Evolutionary conservation across 441 rosid genomes (phyloP), one percentile per base, ranked within the genome.

Genomic region (Brassica balearica): DNA sequence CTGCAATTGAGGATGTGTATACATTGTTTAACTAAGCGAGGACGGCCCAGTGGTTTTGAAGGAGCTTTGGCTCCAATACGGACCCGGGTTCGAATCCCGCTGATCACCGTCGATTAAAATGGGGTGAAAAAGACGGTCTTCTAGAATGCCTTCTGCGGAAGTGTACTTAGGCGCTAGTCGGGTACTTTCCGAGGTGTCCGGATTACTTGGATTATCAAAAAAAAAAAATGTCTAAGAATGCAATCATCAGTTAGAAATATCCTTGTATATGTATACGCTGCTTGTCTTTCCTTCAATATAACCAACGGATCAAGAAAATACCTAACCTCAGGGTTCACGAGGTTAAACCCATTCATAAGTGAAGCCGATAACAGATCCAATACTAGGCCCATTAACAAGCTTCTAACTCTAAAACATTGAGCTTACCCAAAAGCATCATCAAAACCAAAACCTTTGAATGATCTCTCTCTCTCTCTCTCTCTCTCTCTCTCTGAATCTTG

Each of bases 401-500:
- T 15, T 15, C 17, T 15, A 15, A 15, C 17, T 15, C 17, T 15
- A 60, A 64, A 53, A 32, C 2, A 51, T 0, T 1, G 0, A 36
- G 56, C 23, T 51, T 53, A 46, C 68, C 56, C 66, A 29, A 48
- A 72, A 68, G 62, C 68, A 75, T 68, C 46, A 55, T 15, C 10
- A 64, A 68, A 67, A 29, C 27, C 11, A 7, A 38, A 55, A 55
- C 22, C 20, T 55, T 17, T 55, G 60, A 55, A 55, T 55, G 11
- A 55, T 55, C 60, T 17, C 11, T 53, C 10, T 15, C 59, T 55
- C 60, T 55, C 60, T 55, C 60, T 55, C n/a, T 55, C 60, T 17
- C 11, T 53, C 10, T 15, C 59, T 55, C 60, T 55, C 60, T 55
- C 60, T 55, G 60, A 17, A 55, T 15, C 60, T 55, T 55, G 60